phyloP scores from a whole-genome alignment of 1,284 basidiomycete species.

The Ustilago nuda region DNA sequence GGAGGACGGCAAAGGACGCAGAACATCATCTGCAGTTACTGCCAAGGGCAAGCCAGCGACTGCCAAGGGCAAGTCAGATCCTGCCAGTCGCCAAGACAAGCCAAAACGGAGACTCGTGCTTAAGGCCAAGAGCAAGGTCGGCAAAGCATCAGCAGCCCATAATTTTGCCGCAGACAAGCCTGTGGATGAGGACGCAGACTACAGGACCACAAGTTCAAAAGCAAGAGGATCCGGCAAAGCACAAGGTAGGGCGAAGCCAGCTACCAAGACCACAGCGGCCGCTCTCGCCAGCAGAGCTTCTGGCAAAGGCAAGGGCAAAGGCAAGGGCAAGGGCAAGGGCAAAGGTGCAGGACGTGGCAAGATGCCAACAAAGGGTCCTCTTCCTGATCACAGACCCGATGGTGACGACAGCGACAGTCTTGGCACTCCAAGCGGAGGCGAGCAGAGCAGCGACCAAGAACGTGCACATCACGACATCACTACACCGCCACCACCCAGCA shows the following conservation, averaged over 20 bases:
- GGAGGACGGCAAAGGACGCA: conserved; percentile 25
- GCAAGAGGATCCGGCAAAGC: conserved; percentile 9
- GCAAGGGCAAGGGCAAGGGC: conserved; percentile 47
- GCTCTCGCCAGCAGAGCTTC: conserved; percentile 36
- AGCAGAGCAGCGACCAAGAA: conserved; percentile 28
- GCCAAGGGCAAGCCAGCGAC: conserved; percentile 15
- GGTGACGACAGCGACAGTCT: conserved; percentile 50
- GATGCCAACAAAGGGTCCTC: conserved; percentile 44
- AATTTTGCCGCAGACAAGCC: conserved; percentile 26
- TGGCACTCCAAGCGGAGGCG: conserved; percentile 40
- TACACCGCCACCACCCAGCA: conserved; percentile 23
- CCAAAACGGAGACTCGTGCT: conserved; percentile 45
- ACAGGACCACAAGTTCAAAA: not conserved
- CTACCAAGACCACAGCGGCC: conserved; percentile 37
- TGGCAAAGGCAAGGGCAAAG: conserved; percentile 48
- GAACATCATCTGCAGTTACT: conserved; percentile 25
- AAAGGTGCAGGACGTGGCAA: conserved; percentile 42
- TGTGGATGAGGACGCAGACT: conserved; percentile 4
- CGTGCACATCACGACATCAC: conserved; percentile 37
- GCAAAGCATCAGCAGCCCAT: conserved; percentile 21
- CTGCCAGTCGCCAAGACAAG: conserved; percentile 24
- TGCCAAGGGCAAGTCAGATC: conserved; percentile 19
- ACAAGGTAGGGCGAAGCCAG: conserved; percentile 22
- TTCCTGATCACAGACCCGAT: conserved; percentile 26
- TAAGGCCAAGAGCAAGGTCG: conserved; percentile 45